Base-by-base conservation (phyloP, 768 basidiomycete species). In the Boletus tomentosulus region DNA sequence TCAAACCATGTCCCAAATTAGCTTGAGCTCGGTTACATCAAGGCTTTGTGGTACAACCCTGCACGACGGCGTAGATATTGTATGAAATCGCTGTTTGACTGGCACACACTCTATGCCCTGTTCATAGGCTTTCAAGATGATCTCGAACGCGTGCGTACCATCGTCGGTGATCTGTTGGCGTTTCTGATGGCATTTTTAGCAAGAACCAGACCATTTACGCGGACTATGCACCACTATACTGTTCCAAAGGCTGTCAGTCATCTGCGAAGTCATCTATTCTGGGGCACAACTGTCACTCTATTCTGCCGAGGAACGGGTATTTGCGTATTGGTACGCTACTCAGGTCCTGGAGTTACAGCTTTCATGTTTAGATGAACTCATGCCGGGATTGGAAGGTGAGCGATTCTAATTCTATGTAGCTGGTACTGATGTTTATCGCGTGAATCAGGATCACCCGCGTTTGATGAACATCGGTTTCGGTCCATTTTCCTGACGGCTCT, bases 251-350 rank as follows among this genome's bases (percentile, higher is more conserved):
- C 67, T 89, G 16, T 71, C 78, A 5, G 69, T 78, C 10, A 75
- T 88, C 3, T 78, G 82, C 37, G 88, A 92, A 58, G 74, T 93
- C 13, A 67, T 91, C 5, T 72, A 86, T 42, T 85, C 88, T 2
- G 91, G 87, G 2, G 87, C 89, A 57, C 88, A 92, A 66, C 68
- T 91, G 22, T 86, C 88, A 43, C 67, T 93, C 7, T 89, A 91
- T 61, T 74, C 80, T 22, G 67, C 76, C 1, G 80, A 86, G 41
- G 91, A 93, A 62, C 79, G 74, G 33, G 74, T 85, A 0, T 81
- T 89, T 56, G 85, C 89, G 3, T 91, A 92, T 68, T 91, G 88
- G 85, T 88, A 88, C 62, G 71, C 75, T 6, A 65, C 78, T 3
- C 76, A 78, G 42, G 76, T 90, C 3, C 70, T 86, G 1, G 80